Percentiles rank a stretch among this genome's conserved stretches.
Conservation (phyloP, 257 asterid species). For the Handroanthus guayacan region DNA sequence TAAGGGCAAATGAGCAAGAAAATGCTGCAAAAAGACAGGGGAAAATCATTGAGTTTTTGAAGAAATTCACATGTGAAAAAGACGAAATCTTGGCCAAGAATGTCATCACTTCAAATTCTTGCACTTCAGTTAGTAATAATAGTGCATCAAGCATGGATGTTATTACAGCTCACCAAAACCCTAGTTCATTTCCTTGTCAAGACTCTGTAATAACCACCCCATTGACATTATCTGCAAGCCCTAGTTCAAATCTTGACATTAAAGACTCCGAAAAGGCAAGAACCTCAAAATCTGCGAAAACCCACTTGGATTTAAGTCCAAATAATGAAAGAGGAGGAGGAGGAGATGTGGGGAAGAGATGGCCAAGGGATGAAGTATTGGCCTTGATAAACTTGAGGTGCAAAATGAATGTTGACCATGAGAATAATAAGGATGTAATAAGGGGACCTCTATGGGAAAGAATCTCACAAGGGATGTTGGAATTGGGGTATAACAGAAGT, state of each 20-base stretch:
- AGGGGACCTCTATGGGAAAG: conserved; percentile 88
- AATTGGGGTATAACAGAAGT: conserved; percentile 74
- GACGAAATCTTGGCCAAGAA: conserved; percentile 25
- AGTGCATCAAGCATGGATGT: not conserved
- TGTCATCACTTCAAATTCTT: not conserved
- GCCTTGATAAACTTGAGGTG: conserved; percentile 77
- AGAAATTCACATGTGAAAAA: conserved; percentile 46
- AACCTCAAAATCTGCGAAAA: conserved; percentile 5
- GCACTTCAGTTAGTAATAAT: not conserved
- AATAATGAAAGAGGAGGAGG: conserved; percentile 10
- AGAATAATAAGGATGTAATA: conserved; percentile 31
- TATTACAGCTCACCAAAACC: conserved; percentile 34
- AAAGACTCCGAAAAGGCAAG: not conserved
- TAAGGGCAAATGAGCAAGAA: conserved; percentile 56
- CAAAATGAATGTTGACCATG: conserved; percentile 36
- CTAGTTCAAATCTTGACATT: conserved; percentile 16
- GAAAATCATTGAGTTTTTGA: conserved; percentile 55
- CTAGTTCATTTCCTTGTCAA: conserved; percentile 16
- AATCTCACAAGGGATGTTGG: conserved; percentile 75
- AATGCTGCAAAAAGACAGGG: conserved; percentile 59
- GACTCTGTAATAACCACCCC: conserved; percentile 8
- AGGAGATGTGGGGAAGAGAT: conserved; percentile 55
- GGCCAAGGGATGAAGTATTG: conserved; percentile 86
- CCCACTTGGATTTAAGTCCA: not conserved
- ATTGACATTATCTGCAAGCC: conserved; percentile 41